phyloP scores from a whole-genome alignment of 495 filamentous ascomycete species.

The Annulohypoxylon maeteangense region DNA sequence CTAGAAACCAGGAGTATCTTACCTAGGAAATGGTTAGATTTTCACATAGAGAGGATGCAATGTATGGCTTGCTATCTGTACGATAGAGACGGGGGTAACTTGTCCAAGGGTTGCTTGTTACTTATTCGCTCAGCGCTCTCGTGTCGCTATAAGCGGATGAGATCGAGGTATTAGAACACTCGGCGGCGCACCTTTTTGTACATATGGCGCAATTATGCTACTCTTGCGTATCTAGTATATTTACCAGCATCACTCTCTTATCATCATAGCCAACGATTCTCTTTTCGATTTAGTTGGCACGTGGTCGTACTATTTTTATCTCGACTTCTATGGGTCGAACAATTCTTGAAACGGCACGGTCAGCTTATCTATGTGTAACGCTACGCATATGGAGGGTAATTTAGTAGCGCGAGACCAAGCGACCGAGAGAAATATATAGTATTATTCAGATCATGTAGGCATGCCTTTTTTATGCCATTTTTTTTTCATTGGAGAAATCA shows the following conservation, averaged over 20 bases:
- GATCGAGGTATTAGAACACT: constrained; percentile 16
- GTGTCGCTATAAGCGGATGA: not conserved
- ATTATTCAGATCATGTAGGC: not conserved
- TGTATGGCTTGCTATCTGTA: constrained; percentile 41
- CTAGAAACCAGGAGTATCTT: constrained; percentile 28
- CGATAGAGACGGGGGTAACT: constrained; percentile 27
- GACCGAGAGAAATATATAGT: not conserved
- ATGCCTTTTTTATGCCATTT: not conserved
- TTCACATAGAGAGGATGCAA: constrained; percentile 33
- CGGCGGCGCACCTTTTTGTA: constrained; percentile 36
- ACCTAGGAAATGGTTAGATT: constrained; percentile 23
- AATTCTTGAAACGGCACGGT: not conserved
- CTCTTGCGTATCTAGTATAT: constrained; percentile 32
- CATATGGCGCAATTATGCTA: constrained; percentile 37
- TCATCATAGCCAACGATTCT: not conserved
- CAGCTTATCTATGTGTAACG: too few species aligned
- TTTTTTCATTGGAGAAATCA: not conserved
- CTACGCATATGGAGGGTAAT: too few species aligned
- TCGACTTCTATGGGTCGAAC: not conserved
- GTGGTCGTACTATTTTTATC: not conserved
- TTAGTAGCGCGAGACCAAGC: not conserved
- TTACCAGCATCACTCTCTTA: constrained; percentile 1
- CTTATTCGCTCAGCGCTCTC: constrained; percentile 13
- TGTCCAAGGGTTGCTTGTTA: constrained; percentile 15
- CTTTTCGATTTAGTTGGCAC: too few species aligned